Conservation (phyloP, 768 basidiomycete species). For the Mrakia blollopis region DNA sequence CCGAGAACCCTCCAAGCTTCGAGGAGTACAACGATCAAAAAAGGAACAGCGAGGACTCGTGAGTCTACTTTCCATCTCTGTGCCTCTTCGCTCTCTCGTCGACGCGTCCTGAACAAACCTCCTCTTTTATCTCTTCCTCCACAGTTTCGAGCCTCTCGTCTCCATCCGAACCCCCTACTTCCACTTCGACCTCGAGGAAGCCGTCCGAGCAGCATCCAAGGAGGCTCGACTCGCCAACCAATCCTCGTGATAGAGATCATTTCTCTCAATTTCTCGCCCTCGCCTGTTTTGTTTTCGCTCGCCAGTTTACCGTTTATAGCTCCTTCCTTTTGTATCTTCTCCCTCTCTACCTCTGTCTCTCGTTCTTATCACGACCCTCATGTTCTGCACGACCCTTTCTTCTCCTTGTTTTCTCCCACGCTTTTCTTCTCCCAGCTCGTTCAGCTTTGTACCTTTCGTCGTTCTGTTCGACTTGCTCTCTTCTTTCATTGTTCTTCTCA, state of each 20-base stretch:
- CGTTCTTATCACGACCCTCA: neutral
- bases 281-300: neutral
- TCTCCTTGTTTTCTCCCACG: neutral
- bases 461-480: too few species aligned
- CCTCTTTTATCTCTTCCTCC: neutral
- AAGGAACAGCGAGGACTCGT: neutral
- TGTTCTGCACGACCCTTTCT: neutral
- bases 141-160: slow-evolving; percentile 34
- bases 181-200: slow-evolving; percentile 76
- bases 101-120: neutral
- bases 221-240: slow-evolving; percentile 15
- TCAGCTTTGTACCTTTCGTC: neutral
- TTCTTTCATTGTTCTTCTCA: too few species aligned
- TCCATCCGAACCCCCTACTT: slow-evolving; percentile 52
- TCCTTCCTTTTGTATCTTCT: neutral
- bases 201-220: slow-evolving; percentile 57
- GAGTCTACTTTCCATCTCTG: neutral
- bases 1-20: neutral
- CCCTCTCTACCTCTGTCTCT: neutral
- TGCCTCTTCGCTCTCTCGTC: neutral
- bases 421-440: neutral
- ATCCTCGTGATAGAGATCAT: neutral
- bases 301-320: neutral
- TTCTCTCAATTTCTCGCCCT: too few species aligned
- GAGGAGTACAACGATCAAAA: neutral